Evolutionary conservation across 2,329 filamentous ascomycete species (phyloP).

Genomic region (Scolecobasidium constrictum): DNA sequence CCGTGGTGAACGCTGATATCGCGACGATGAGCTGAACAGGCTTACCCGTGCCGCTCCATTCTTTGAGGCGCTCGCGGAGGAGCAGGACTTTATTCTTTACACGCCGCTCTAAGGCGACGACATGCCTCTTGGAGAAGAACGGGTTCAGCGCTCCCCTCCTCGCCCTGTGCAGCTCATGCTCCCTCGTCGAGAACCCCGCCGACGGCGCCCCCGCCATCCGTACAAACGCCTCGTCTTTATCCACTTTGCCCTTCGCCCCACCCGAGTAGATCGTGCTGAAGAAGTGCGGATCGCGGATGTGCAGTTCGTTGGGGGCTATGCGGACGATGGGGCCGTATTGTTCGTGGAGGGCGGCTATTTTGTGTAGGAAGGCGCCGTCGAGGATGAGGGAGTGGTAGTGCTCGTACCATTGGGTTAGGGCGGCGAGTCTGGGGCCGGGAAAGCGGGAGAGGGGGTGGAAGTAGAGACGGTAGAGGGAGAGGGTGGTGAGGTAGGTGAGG

Average conservation of each 20-base stretch:
- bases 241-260: background rate
- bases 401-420: constrained; percentile 7
- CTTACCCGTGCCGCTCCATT: constrained; percentile 16
- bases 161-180: constrained; percentile 15
- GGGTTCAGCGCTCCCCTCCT: constrained; percentile 20
- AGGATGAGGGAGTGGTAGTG: constrained; percentile 3
- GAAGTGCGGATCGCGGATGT: constrained; percentile 11
- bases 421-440: constrained; percentile 9
- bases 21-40: constrained; percentile 16
- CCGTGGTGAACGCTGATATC: constrained; percentile 19
- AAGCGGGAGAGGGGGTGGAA: constrained; percentile 7
- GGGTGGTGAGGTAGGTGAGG: constrained; percentile 1
- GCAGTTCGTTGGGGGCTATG: constrained; percentile 16
- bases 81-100: constrained; percentile 17
- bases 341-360: constrained; percentile 8
- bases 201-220: background rate
- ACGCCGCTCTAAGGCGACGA: constrained; percentile 17
- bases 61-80: constrained; percentile 14
- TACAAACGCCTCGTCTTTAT: background rate
- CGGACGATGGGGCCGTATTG: constrained; percentile 15
- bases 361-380: background rate
- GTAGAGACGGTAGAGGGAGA: constrained; percentile 6
- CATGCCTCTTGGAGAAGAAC: constrained; percentile 21
- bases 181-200: constrained; percentile 5
- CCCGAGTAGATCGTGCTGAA: constrained; percentile 10